Evolutionary conservation across 2,329 filamentous ascomycete species (phyloP), one percentile per base, ranked within the genome.

Genomic region (Ascochyta pisi): DNA sequence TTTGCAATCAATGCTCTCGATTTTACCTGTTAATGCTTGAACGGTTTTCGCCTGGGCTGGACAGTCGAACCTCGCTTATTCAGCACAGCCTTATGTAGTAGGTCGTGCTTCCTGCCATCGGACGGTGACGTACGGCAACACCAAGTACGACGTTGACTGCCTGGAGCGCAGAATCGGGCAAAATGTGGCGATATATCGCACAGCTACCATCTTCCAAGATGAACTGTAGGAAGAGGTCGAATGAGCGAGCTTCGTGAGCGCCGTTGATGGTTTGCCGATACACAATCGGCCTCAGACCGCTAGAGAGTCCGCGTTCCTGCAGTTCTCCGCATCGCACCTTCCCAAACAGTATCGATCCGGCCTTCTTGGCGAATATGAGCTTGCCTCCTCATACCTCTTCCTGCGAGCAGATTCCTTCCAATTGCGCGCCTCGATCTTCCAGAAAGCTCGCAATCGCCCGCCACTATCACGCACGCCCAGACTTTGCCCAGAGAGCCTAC

Each of bases 401-500:
- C 24, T 37, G 37, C 53, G 41, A 45, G 45, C 38, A 27, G 34
- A 39, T 33, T 54, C 46, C 46, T 49, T 50, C 46, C 52, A 55
- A 50, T 50, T 33, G 46, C 45, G 27, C 40, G 23, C 10, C 22
- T 33, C 7, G 10, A 33, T 50, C 38, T 16, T 35, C 33, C n/a
- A 38, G 19, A 24, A 19, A 31, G 31, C 43, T 57, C 47, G 44
- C 50, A 50, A 47, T 58, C 35, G 31, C 34, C 31, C 41, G 60
- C 55, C 55, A 61, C 58, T 61, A 57, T 58, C 61, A 53, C 42
- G 39, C 24, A 23, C 22, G 61, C 61, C 61, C 50, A 63, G 58
- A 6, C 34, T 16, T 35, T 44, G 61, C 61, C 61, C 41, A 63
- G 61, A 31, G 50, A 49, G 29, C 48, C 46, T 58, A 61, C 50